These are phyloP conservation scores for Cucurbita argyrosperma DNA, from an alignment of 306 rosid genomes.

Conservation along the genomic window DNA sequence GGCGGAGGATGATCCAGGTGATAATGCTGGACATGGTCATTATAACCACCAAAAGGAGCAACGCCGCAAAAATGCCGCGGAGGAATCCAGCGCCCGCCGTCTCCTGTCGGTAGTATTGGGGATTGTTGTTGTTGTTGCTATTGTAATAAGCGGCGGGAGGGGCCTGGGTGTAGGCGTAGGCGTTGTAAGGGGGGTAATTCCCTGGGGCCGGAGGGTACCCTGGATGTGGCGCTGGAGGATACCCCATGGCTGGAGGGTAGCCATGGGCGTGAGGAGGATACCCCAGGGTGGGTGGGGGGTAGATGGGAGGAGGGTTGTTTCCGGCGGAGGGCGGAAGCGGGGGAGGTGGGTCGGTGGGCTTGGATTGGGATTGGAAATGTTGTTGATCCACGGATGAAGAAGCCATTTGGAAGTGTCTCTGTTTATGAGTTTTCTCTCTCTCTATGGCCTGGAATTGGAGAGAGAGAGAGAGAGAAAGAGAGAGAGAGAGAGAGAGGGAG, in stretches of 20 bases:
- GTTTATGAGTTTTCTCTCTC: not conserved
- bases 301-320: not conserved
- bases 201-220: not conserved
- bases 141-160: slow-evolving; percentile 4
- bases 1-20: slow-evolving; percentile 12
- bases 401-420: slow-evolving; percentile 2
- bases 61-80: slow-evolving; percentile 14
- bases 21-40: slow-evolving; percentile 3
- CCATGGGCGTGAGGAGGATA: not conserved
- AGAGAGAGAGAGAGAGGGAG: not conserved
- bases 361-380: not conserved
- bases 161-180: not conserved
- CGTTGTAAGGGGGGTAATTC: not conserved
- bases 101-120: not conserved
- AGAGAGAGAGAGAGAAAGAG: not conserved
- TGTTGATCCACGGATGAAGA: not conserved
- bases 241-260: not conserved
- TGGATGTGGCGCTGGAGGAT: slow-evolving; percentile 8
- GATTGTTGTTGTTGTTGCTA: not conserved
- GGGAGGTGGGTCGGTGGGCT: not conserved
- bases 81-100: slow-evolving; percentile 1
- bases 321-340: not conserved
- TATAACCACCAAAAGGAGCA: not conserved
- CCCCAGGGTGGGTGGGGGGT: slow-evolving; percentile 9
- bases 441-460: not conserved